A percentile compares a stretch with the other conserved stretches of the same genome.
These are phyloP conservation scores for Aspergillus phoenicis DNA, from an alignment of 2,329 filamentous ascomycete species.

Conservation along the genomic window DNA sequence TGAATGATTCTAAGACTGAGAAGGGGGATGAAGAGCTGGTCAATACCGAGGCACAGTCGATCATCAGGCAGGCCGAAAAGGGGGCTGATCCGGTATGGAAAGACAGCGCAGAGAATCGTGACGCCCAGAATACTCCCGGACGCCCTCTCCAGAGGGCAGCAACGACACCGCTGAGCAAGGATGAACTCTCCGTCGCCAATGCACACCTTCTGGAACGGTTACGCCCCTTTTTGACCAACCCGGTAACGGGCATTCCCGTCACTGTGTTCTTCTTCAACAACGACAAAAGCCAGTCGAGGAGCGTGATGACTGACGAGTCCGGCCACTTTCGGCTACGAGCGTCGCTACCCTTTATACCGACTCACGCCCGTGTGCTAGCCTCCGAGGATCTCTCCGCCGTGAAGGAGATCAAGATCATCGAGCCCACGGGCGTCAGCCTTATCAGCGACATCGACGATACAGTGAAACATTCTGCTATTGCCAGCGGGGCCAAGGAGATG, in stretches of 20 bases:
- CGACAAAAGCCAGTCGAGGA: constrained; percentile 76
- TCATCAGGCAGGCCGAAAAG: constrained; percentile 70
- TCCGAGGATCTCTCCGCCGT: constrained; percentile 82
- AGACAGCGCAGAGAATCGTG: constrained; percentile 61
- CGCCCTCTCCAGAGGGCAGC: constrained; percentile 46
- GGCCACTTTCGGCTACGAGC: constrained; percentile 85
- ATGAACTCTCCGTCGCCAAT: constrained; percentile 79
- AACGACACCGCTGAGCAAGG: constrained; percentile 61
- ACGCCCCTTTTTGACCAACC: constrained; percentile 85
- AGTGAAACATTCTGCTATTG: constrained; percentile 91
- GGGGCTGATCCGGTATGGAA: constrained; percentile 71
- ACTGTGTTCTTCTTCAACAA: constrained; percentile 97
- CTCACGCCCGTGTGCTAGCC: constrained; percentile 82
- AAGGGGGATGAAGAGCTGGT: constrained; percentile 67
- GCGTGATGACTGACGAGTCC: constrained; percentile 80
- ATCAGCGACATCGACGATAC: constrained; percentile 99
- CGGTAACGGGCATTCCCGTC: constrained; percentile 74
- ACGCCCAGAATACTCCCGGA: constrained; percentile 19
- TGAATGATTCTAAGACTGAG: constrained; percentile 23
- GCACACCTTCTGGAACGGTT: constrained; percentile 84
- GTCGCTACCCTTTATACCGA: constrained; percentile 85
- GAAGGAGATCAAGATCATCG: constrained; percentile 75
- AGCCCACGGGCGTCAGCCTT: constrained; percentile 78
- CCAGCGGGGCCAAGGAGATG: constrained; percentile 83
- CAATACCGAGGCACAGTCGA: constrained; percentile 72